Percentiles rank a stretch among this genome's conserved stretches.
Evolutionary conservation across 805 yeast genomes (phyloP).

Genomic region (Wickerhamomyces canadensis): DNA sequence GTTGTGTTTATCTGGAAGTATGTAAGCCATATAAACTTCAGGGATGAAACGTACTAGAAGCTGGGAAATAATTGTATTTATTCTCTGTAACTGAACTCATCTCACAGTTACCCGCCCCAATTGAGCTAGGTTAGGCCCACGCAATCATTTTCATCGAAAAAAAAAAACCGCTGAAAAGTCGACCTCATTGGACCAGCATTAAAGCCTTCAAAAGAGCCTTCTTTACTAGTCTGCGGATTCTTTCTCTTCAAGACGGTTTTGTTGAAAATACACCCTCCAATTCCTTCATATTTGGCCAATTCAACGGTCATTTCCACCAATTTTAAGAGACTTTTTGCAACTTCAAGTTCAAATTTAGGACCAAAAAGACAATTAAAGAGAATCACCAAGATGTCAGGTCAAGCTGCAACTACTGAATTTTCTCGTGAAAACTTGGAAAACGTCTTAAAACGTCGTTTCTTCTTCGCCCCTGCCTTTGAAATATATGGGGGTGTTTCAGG

Average conservation of each 20-base stretch:
- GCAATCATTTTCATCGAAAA: too few relatives aligned
- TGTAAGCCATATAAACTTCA: too few relatives aligned
- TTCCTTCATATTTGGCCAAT: not conserved
- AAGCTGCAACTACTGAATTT: constrained; percentile 39
- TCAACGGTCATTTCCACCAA: not conserved
- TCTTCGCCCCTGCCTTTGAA: constrained; percentile 96
- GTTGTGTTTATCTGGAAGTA: too few relatives aligned
- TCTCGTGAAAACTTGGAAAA: constrained; percentile 86
- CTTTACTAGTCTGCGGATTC: too few relatives aligned
- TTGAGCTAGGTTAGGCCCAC: too few relatives aligned
- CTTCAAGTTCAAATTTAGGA: not conserved
- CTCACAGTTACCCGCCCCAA: too few relatives aligned
- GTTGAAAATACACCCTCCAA: not conserved
- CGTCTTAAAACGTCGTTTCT: constrained; percentile 90
- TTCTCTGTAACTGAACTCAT: too few relatives aligned
- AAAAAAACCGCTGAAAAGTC: too few relatives aligned
- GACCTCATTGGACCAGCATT: too few relatives aligned
- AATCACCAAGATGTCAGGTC: constrained; percentile 15
- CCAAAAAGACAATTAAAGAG: constrained; percentile 1
- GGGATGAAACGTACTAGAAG: too few relatives aligned
- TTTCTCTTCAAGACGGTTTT: not conserved
- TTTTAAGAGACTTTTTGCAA: not conserved
- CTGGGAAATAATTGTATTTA: too few relatives aligned
- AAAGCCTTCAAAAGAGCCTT: too few relatives aligned
- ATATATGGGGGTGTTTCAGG: constrained; percentile 99